These are phyloP conservation scores for Pseudopediastrum boryanum DNA, from an alignment of 139 green algal genomes.

Conservation along the genomic window DNA sequence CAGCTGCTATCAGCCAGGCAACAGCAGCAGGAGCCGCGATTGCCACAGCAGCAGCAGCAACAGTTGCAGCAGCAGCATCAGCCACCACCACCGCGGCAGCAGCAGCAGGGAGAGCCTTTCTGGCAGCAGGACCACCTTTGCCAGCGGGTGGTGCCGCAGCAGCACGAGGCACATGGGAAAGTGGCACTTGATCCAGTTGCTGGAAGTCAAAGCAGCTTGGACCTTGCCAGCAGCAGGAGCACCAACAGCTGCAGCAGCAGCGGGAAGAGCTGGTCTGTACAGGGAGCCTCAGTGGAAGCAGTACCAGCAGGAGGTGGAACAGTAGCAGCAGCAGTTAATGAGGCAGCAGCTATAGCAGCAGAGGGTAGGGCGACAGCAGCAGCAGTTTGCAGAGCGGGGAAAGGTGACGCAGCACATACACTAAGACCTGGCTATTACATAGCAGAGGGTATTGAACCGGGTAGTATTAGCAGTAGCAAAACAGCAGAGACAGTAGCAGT, in stretches of 20 bases:
- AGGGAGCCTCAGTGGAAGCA: background rate
- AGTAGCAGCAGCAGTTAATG: slow-evolving; percentile 18
- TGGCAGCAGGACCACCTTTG: background rate
- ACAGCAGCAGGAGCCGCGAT: background rate
- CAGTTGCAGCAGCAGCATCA: slow-evolving; percentile 41
- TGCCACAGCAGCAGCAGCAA: background rate
- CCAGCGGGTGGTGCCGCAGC: slow-evolving; percentile 13
- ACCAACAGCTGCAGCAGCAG: slow-evolving; percentile 3
- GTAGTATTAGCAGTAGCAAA: background rate
- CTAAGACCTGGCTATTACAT: slow-evolving; percentile 3
- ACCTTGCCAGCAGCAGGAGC: background rate
- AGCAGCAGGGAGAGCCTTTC: background rate
- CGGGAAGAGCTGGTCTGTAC: background rate
- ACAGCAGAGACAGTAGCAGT: background rate
- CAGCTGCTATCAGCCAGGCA: background rate
- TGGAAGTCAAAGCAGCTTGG: background rate
- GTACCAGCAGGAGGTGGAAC: background rate
- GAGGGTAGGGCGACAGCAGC: background rate
- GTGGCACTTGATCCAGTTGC: no score
- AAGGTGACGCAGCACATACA: background rate
- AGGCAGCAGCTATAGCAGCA: background rate
- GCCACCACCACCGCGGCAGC: slow-evolving; percentile 13
- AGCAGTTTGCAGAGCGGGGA: background rate
- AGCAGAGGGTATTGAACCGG: background rate
- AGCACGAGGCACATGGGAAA: no score